Conservation (phyloP, 805 yeast genomes). For the Zygoascus ofunaensis region DNA sequence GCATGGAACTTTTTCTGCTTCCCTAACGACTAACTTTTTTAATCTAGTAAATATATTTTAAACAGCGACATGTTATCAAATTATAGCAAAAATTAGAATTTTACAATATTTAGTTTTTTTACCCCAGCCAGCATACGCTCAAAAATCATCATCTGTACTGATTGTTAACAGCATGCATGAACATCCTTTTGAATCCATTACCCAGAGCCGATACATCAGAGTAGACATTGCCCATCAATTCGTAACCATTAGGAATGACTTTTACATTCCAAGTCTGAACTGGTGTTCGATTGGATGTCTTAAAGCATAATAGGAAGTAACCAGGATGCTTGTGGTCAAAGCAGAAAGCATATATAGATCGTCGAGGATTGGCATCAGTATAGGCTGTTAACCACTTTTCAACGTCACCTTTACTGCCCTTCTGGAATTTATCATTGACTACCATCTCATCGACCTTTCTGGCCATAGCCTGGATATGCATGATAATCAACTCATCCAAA, state of each 20-base stretch:
- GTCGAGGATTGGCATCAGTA: constrained; percentile 81
- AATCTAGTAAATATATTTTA: too few species aligned
- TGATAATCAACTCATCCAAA: constrained; percentile 85
- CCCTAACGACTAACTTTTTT: too few species aligned
- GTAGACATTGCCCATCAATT: constrained; percentile 67
- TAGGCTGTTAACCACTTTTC: constrained; percentile 81
- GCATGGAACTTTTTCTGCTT: too few species aligned
- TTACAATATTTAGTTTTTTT: too few species aligned
- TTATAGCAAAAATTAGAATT: too few species aligned
- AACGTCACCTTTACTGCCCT: constrained; percentile 70
- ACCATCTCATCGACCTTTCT: constrained; percentile 76
- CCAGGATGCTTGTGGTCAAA: constrained; percentile 88
- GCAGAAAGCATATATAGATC: constrained; percentile 85
- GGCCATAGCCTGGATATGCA: constrained; percentile 77
- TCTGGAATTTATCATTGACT: constrained; percentile 78
- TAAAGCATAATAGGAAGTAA: constrained; percentile 82
- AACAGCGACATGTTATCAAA: too few species aligned
- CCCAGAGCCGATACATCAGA: constrained; percentile 84
- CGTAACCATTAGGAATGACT: constrained; percentile 81
- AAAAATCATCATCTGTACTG: not conserved
- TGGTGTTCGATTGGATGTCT: constrained; percentile 41
- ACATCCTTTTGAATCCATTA: constrained; percentile 82
- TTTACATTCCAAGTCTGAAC: constrained; percentile 83
- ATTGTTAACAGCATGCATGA: constrained; percentile 10
- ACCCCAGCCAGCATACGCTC: too few species aligned